phyloP scores from a whole-genome alignment of 2,329 filamentous ascomycete genomes.

The Corinectria fuckeliana region DNA sequence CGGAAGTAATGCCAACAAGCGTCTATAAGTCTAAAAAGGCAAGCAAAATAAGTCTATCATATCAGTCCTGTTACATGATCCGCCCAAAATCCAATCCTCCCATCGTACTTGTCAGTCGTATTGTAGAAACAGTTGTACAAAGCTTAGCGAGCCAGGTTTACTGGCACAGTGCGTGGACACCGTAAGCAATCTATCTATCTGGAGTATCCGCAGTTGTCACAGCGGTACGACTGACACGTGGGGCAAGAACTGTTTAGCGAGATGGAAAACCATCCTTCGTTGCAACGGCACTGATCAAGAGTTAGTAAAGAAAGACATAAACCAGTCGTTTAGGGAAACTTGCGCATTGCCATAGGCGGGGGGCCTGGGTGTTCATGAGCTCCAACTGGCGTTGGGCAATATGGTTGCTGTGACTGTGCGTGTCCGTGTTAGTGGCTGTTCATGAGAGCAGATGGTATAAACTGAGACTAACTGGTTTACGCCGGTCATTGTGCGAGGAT shows the following conservation, averaged over 20 bases:
- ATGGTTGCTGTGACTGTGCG: neutral
- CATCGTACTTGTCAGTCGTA: too few species aligned
- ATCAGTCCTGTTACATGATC: neutral
- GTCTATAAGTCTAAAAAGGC: neutral
- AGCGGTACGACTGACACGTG: conserved; percentile 20
- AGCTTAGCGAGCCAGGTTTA: too few species aligned
- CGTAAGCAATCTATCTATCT: neutral
- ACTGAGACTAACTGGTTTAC: neutral
- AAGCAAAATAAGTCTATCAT: neutral
- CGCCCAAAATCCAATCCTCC: neutral
- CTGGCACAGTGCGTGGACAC: neutral
- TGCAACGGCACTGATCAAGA: neutral
- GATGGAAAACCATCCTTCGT: neutral
- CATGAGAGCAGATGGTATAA: neutral
- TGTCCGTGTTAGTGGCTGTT: neutral
- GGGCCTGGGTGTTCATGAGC: neutral
- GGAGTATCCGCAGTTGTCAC: conserved; percentile 31
- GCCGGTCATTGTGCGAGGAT: neutral
- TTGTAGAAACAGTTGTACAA: neutral
- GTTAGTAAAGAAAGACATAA: neutral
- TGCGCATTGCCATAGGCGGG: neutral
- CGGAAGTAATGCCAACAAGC: neutral
- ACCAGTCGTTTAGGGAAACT: neutral
- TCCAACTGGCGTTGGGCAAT: neutral
- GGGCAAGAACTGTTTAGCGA: neutral